Base-by-base conservation (phyloP, 2,329 filamentous ascomycete genomes). In the Hypoxylon sp. region DNA sequence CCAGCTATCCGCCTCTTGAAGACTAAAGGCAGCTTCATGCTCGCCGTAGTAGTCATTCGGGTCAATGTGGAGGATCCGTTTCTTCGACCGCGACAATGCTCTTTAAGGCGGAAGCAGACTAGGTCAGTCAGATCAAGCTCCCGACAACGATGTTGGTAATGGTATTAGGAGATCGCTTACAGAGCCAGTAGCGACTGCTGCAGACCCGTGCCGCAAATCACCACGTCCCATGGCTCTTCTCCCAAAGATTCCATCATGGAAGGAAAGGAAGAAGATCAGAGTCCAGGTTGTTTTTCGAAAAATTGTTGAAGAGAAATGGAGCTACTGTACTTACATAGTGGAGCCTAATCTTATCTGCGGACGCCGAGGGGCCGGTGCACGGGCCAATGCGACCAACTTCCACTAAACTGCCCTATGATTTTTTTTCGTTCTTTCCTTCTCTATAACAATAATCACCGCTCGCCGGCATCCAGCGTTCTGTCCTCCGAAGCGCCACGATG, bases 1-100 rank as follows among this genome's bases (percentile, higher is more conserved):
- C 93, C 94, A 98, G 37, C 85, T 84, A 71, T 94, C 90, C 37
- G 88, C 90, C 77, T 97, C 95, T 67, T 92, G 87, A 34, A 97
- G 83, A 78, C 90, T 96, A 71, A 98, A 87, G 1, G 93, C 93
- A 68, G 95, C 94, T 76, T 97, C 93, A 39, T 90, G 78, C 56
- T 91, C 92, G 74, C 95, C 95, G 81, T 98, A 98, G 79, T 93
- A 97, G 67, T 89, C 85, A 81, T 97, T 94, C 69, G 87, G 86
- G 77, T 98, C 95, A 77, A 97, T 83, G 78, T 98, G 95, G 65
- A 98, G 87, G 71, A 97, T 88, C 74, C 93, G 96, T 84, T 97
- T 97, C 77, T 90, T 90, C 68, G 94, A 97, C 76, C 94, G 91
- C 72, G 95, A 98, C 74, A 98, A 86, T 74, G 95, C 91, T 86